Evolutionary conservation across 2,329 filamentous ascomycete genomes (phyloP).

Genomic region (Blastomyces gilchristii): DNA sequence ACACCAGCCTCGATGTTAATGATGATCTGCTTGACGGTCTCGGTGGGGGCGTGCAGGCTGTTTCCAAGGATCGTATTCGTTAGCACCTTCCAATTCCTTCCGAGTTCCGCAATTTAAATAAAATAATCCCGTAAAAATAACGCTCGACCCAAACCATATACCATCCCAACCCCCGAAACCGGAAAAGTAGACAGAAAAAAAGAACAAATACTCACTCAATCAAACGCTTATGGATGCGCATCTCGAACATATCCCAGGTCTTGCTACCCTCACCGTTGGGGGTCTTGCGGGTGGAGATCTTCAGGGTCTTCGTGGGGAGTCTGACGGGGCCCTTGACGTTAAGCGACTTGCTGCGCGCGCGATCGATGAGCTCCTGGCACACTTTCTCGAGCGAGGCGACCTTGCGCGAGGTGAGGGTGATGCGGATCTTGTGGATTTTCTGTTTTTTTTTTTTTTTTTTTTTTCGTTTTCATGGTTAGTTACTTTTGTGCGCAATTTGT

Average conservation of each 20-base stretch:
- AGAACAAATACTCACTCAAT: constrained; percentile 59
- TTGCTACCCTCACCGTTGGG: constrained; percentile 99
- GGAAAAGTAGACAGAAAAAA: background rate
- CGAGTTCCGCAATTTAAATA: background rate
- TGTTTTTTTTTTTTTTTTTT: constrained; percentile 26
- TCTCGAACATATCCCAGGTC: constrained; percentile 98
- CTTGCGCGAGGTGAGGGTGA: constrained; percentile 93
- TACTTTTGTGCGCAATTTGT: no score
- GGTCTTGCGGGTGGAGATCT: constrained; percentile 97
- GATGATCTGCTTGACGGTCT: constrained; percentile 52
- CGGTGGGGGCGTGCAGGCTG: constrained; percentile 88
- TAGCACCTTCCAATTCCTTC: constrained; percentile 10
- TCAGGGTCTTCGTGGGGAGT: constrained; percentile 92
- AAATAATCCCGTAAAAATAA: no score
- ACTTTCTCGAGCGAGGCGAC: constrained; percentile 95
- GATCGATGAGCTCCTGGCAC: constrained; percentile 95
- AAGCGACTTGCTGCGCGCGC: constrained; percentile 96
- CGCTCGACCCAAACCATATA: no score
- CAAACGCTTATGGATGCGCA: constrained; percentile 98
- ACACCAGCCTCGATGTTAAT: constrained; percentile 46
- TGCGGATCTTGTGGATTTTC: constrained; percentile 97
- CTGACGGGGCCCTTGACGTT: constrained; percentile 97
- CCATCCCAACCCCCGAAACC: no score
- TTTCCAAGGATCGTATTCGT: constrained; percentile 6
- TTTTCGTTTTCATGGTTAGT: background rate